These are phyloP conservation scores for Kodamaea plutei DNA, from an alignment of 1,139 yeast genomes.

Conservation along the genomic window DNA sequence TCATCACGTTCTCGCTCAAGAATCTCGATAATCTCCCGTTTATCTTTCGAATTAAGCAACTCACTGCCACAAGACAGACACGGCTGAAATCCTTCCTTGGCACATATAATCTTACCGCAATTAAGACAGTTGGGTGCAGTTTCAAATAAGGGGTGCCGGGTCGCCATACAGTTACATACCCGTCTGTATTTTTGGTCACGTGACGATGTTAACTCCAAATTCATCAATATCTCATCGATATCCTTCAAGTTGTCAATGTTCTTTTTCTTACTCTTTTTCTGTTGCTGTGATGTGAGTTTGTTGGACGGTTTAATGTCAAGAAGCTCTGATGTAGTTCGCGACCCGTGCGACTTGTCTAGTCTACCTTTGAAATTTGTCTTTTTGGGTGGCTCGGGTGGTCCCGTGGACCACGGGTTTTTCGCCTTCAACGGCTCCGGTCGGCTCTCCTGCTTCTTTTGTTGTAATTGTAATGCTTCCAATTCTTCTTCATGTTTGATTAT, in stretches of 20 bases:
- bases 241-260: conserved; percentile 54
- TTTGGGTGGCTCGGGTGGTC: conserved; percentile 14
- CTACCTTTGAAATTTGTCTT: conserved; percentile 19
- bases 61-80: conserved; percentile 80
- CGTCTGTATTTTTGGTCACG: conserved; percentile 16
- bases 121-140: conserved; percentile 89
- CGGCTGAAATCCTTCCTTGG: conserved; percentile 84
- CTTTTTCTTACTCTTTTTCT: conserved; percentile 32
- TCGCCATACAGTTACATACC: conserved; percentile 76
- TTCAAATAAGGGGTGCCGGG: conserved; percentile 82
- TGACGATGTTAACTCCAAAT: conserved; percentile 28
- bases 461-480: conserved; percentile 9
- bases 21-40: conserved; percentile 50
- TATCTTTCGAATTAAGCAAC: conserved; percentile 58
- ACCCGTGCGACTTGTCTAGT: conserved; percentile 19
- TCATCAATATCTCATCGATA: conserved; percentile 42
- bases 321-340: conserved; percentile 37
- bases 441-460: background rate
- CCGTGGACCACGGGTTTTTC: conserved; percentile 9
- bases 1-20: conserved; percentile 48
- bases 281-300: conserved; percentile 18
- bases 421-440: conserved; percentile 12
- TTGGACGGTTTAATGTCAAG: conserved; percentile 25
- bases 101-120: conserved; percentile 93
- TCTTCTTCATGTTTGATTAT: conserved; percentile 19